These are phyloP conservation scores for Zygosaccharomyces kombuchaensis DNA, from an alignment of 805 yeast genomes.

Conservation along the genomic window DNA sequence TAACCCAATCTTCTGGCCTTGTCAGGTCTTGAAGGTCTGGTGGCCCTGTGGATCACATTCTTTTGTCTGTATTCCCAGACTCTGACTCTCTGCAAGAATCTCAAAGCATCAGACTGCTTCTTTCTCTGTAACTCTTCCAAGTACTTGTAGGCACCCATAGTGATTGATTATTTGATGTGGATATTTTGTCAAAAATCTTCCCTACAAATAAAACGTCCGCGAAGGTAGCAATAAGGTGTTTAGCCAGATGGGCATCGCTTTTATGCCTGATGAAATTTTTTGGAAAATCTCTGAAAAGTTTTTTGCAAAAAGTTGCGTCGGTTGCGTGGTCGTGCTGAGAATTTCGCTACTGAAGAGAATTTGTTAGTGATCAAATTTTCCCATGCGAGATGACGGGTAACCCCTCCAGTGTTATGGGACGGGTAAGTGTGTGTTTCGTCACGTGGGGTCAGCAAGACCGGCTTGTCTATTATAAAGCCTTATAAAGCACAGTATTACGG, in stretches of 20 bases:
- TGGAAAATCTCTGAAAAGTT: neutral
- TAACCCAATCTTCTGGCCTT: conserved; percentile 99
- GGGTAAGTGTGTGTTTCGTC: too few species aligned
- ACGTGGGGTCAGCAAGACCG: too few species aligned
- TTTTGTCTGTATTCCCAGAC: conserved; percentile 99
- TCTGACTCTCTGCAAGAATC: conserved; percentile 99
- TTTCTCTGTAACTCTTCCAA: conserved; percentile 98
- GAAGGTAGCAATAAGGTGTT: neutral
- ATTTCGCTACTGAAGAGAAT: neutral
- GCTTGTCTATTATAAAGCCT: too few species aligned
- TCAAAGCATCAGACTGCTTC: conserved; percentile 99
- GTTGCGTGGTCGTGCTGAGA: conserved; percentile 1
- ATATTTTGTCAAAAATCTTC: conserved; percentile 5
- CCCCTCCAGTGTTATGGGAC: too few species aligned
- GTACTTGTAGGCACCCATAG: conserved; percentile 99
- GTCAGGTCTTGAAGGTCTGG: conserved; percentile 99
- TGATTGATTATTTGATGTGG: conserved; percentile 18
- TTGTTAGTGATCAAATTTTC: neutral
- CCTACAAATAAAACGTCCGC: neutral
- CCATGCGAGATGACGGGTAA: neutral
- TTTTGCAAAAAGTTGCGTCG: conserved; percentile 4
- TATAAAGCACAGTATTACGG: too few species aligned
- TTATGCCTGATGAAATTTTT: neutral
- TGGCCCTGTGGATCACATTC: conserved; percentile 97
- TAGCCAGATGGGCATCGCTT: conserved; percentile 7